Evolutionary conservation across 371 early-diverging fungal species (phyloP), one percentile per base, ranked within the genome.

Genomic region (Haplosporangium sp.): DNA sequence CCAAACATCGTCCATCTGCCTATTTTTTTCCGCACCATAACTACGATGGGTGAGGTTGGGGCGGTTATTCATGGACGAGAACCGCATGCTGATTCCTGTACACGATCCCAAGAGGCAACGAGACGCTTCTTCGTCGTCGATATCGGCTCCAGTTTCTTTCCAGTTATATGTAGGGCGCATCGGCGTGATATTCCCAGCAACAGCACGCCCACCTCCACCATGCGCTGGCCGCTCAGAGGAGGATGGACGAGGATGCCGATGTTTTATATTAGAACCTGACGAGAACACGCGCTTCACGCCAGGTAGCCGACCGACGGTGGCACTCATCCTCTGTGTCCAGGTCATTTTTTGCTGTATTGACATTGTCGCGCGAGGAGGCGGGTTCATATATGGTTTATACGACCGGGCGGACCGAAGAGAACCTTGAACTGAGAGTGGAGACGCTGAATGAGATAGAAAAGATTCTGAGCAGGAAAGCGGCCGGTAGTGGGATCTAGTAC

Each of bases 371-470:
- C 66, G 51, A 18, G 79, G 79, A 7, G 79, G 79, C 9, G 79
- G 79, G 20, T 79, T 79, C 48, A 79, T 65, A 36, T 79, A 79
- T 0, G 69, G 77, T 12, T 76, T 67, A 0, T 70, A 50, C 8
- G 77, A 63, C 16, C 67, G 46, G 0, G 59, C n/a, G n/a, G n/a
- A n/a, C n/a, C n/a, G n/a, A n/a, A n/a, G n/a, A n/a, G n/a, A n/a
- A n/a, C n/a, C n/a, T 40, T 0, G 77, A 76, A 0, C 50, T 57
- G 7, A 29, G 63, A 2, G 62, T 50, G 0, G 73, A 57, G 45
- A 69, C 59, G 2, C 6, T 14, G 45, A 51, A 21, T 14, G 50
- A n/a, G 45, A 52, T 1, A 21, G 20, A 12, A 16, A 42, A 9
- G 56, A 50, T 4, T 13, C 40, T 6, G 29, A 21, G 9, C 48